Base-by-base conservation (phyloP, 495 filamentous ascomycete species). In the Friedmanniomyces endolithicus region DNA sequence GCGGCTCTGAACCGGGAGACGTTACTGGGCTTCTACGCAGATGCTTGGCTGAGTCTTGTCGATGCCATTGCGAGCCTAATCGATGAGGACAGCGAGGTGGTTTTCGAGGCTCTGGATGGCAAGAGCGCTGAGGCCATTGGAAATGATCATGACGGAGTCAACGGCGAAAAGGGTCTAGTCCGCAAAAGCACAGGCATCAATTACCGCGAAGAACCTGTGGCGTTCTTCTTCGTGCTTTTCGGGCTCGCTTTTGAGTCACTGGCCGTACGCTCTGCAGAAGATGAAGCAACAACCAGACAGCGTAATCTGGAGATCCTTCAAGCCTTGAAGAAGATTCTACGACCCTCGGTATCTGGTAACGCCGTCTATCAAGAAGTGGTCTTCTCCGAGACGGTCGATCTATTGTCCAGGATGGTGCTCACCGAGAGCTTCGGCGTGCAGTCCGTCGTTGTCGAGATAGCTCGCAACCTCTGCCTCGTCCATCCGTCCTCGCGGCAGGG, bases 191-290 rank as follows among this genome's bases (percentile, higher is more conserved):
- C 75, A 50, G 85, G 88, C 60, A 97, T 99, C 68, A 95, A 96
- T 64, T 97, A 97, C 64, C 87, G 92, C 19, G 90, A 96, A 64
- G 94, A 99, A 65, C 92, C 92, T 0, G 88, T 96, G 16, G 92
- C 92, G 0, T 99, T 99, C 75, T 99, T 99, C 71, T 99, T 99
- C 62, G 89, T 99, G 11, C 76, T 99, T 0, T 99, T 96, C 63
- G 92, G 92, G 23, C 83, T 99, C 53, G 88, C 89, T 0, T 95
- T 97, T 59, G 92, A 99, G 68, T 90, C 94, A 24, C 77, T 99
- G 40, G 90, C 87, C 16, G 86, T 84, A 7, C 82, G 88, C 53
- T 81, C 83, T 12, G 75, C 75, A 6, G 83, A 81, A 43, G 86
- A 88, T 60, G 79, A 79, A 0, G 72, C 87, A 29, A 78, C 80